These are phyloP conservation scores for Fusarium transvaalense DNA, from an alignment of 2,329 filamentous ascomycete genomes.

Conservation along the genomic window DNA sequence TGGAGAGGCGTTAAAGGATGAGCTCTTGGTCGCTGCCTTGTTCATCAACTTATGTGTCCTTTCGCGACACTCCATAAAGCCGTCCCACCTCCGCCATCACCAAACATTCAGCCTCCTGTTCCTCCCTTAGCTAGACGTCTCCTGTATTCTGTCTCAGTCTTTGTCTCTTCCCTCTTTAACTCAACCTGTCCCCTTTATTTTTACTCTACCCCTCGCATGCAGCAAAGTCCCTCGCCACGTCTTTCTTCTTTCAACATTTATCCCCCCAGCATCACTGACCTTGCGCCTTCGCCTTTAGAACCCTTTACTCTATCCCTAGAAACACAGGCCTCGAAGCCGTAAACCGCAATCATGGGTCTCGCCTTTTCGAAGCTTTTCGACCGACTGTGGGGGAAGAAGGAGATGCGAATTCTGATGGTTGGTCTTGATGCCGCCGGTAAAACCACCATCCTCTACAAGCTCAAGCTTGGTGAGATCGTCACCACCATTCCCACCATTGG, in stretches of 20 bases:
- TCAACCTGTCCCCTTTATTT: conserved; percentile 14
- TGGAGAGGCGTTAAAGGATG: conserved; percentile 25
- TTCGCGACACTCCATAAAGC: conserved; percentile 48
- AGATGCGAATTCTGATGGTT: conserved; percentile 99
- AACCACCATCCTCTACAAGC: conserved; percentile 99
- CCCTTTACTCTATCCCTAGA: conserved; percentile 46
- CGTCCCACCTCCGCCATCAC: conserved; percentile 39
- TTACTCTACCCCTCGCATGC: conserved; percentile 22
- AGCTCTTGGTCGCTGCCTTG: conserved; percentile 42
- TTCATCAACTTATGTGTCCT: conserved; percentile 48
- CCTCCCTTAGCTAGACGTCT: conserved; percentile 32
- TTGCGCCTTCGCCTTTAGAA: conserved; percentile 40
- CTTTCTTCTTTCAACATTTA: conserved; percentile 26
- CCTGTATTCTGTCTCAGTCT: conserved; percentile 37
- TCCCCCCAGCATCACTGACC: conserved; percentile 32
- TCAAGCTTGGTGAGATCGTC: conserved; percentile 99
- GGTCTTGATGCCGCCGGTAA: conserved; percentile 99
- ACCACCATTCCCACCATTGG: conserved; percentile 99
- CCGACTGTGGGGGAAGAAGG: conserved; percentile 98
- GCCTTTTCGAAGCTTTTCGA: conserved; percentile 97
- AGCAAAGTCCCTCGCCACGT: conserved; percentile 38
- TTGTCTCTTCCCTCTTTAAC: conserved; percentile 28
- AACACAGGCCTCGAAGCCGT: conserved; percentile 51
- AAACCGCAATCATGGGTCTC: conserved; percentile 90
- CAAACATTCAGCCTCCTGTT: conserved; percentile 42